phyloP scores from a whole-genome alignment of 2,329 filamentous ascomycete genomes.

The Didymella sp. region DNA sequence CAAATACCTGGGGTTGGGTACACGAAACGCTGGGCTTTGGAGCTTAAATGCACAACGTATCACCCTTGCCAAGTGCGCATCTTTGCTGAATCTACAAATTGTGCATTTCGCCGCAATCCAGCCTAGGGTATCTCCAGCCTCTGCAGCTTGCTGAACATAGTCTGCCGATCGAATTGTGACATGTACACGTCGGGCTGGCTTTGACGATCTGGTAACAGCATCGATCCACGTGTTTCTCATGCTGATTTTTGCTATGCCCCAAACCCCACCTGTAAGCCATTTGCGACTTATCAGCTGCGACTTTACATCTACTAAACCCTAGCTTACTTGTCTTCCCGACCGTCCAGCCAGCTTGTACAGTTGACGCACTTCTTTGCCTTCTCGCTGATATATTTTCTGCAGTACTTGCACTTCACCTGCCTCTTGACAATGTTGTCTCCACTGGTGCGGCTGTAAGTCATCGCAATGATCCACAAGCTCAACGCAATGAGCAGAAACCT shows the following conservation, averaged over 20 bases:
- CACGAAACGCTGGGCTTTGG: background rate
- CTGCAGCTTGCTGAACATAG: background rate
- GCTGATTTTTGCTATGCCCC: background rate
- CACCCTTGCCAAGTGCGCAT: background rate
- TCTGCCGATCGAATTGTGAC: background rate
- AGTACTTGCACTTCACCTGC: conserved; percentile 72
- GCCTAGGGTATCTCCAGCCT: background rate
- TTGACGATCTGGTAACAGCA: background rate
- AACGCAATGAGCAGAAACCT: conserved; percentile 72
- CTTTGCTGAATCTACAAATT: background rate
- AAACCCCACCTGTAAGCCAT: background rate
- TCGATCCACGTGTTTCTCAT: background rate
- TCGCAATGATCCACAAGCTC: conserved; percentile 69
- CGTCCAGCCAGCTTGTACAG: conserved; percentile 66
- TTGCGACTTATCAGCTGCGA: background rate
- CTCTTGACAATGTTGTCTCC: conserved; percentile 75
- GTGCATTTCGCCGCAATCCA: conserved; percentile 1
- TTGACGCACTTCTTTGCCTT: conserved; percentile 66
- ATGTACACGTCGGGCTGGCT: background rate
- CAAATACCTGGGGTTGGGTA: background rate
- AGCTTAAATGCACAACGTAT: background rate
- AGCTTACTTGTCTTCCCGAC: conserved; percentile 54
- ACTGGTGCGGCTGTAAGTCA: conserved; percentile 66
- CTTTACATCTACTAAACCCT: background rate
- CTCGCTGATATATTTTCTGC: conserved; percentile 67